Conservation (phyloP, 208 protist genomes). For the Blastocrithidia nonstop region DNA sequence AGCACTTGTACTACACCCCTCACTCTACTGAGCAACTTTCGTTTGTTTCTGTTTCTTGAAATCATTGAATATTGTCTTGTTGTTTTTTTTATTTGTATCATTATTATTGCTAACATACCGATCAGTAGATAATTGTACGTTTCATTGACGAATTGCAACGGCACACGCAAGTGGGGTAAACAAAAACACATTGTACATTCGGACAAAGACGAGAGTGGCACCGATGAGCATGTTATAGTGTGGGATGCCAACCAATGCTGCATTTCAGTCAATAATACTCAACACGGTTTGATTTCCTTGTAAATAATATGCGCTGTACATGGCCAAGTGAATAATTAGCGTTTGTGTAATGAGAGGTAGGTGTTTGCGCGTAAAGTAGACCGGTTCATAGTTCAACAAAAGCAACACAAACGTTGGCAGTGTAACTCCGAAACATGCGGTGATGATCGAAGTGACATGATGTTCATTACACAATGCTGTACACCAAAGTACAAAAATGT, state of each 20-base stretch:
- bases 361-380: too few relatives aligned
- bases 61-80: not conserved
- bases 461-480: too few relatives aligned
- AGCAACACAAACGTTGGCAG: too few relatives aligned
- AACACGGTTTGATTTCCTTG: constrained; percentile 62
- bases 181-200: constrained; percentile 51
- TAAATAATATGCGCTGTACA: constrained; percentile 38
- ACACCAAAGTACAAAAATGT: too few relatives aligned
- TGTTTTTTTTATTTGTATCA: constrained; percentile 1
- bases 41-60: not conserved
- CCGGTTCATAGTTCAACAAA: too few relatives aligned
- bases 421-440: too few relatives aligned
- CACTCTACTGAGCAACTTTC: too few relatives aligned
- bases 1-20: too few relatives aligned
- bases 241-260: constrained; percentile 53
- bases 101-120: not conserved
- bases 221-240: constrained; percentile 32
- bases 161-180: constrained; percentile 17
- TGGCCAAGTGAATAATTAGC: constrained; percentile 21
- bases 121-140: not conserved
- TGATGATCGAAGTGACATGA: too few relatives aligned
- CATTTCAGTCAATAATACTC: constrained; percentile 58
- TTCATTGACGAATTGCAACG: not conserved
- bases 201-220: constrained; percentile 29
- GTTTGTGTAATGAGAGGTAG: too few relatives aligned